Base-by-base conservation (phyloP, 2,329 filamentous ascomycete species). In the Aspergillus glaucus region DNA sequence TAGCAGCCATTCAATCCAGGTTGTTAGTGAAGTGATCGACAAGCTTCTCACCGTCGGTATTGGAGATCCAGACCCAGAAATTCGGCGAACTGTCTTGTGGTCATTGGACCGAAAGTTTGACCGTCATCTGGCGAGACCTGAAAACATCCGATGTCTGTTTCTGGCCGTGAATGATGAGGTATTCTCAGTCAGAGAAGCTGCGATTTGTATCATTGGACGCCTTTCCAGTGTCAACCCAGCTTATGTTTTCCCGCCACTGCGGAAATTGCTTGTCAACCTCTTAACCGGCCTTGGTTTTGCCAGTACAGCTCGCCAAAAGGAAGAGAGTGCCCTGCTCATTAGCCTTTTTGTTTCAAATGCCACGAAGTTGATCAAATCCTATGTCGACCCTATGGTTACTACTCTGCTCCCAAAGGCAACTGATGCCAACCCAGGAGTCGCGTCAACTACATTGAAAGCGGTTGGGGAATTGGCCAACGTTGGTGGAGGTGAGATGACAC, bases 21-120 rank as follows among this genome's bases (percentile, higher is more conserved):
- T 98, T 24, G 94, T 99, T 42, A 88, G 92, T 48, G 93, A 98
- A 66, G 93, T 99, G 28, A 95, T 99, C 50, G 91, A 97, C 70
- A 96, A 93, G 64, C 81, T 99, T 1, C 77, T 99, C 53, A 96
- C 92, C 0, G 91, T 97, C 36, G 92, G 90, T 44, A 88, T 98
- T 24, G 93, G 92, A 10, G 93, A 99, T 63, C 84, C 86, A 1
- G 89, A 96, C 58, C 80, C 90, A 12, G 87, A 87, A 57, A 99
- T 98, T 55, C 84, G 93, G 50, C 81, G 84, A 60, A 95, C 89
- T 0, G 92, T 98, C 3, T 78, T 98, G 19, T 83, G 85, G 44
- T 93, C 93, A 15, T 78, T 99, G 8, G 93, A 97, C 65, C 84
- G 88, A 55, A 87, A 93, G 45, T 99, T 99, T 61, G 93, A 98